Evolutionary conservation across 805 yeast species (phyloP), one percentile per base, ranked within the genome.

Genomic region (Ogataea trehalophila): DNA sequence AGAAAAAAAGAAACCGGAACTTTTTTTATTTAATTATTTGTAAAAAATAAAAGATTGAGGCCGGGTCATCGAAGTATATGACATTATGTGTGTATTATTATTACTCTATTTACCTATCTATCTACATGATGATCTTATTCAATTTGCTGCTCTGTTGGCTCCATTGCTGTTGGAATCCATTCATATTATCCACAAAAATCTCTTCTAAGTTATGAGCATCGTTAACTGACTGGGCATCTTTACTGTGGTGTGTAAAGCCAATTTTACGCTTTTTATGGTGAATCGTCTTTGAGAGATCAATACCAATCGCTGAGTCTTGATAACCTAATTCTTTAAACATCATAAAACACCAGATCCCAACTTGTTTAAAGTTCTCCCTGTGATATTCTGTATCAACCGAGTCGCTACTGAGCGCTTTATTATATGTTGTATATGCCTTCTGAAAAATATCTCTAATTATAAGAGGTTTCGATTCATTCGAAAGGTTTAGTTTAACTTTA

Each of bases 361-460:
- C 51, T 8, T 41, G 14, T n/a, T 41, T 37, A 9, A 52, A 38
- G 18, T 53, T 54, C 5, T n/a, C 41, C 41, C 50, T 46, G 3
- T 53, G 49, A n/a, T 40, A 43, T 4, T 42, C 43, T 5, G 50
- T 20, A 36, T 50, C 53, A 6, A 23, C 45, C 4, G 59, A 47
- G 13, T 49, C 17, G 3, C 43, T 9, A 9, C 34, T n/a, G 7
- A 46, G 37, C 1, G 58, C 57, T 20, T 42, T 39, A 43, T 53
- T 59, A 31, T 49, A 54, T 14, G 51, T 47, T 0, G 49, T 46
- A 39, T 55, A 53, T 18, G 66, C 55, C 20, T 37, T 41, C 43
- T 59, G 65, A 41, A 52, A 62, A 8, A 66, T 60, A 43, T 62
- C 65, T 44, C 66, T 49, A 6, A 66, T 15, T 6, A 63, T 50